Percentiles rank a stretch among this genome's conserved stretches.
Conservation (phyloP, 2,329 filamentous ascomycete genomes). For the Magnaporthiopsis rhizophila region DNA sequence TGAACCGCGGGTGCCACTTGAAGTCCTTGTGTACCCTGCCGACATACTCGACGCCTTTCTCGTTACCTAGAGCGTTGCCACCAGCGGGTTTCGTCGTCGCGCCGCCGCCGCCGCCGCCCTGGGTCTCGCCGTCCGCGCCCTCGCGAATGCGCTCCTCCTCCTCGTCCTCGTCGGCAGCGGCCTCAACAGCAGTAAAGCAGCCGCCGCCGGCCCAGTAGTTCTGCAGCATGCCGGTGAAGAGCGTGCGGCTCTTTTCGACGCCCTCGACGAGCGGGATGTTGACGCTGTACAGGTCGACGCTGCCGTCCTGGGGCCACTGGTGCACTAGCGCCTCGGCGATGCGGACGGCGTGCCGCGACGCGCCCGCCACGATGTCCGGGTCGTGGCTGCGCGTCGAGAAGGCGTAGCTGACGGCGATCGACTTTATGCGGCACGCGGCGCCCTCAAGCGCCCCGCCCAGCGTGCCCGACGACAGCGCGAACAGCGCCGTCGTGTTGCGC, state of each 20-base stretch:
- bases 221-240: slow-evolving; percentile 83
- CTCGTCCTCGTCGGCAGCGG: slow-evolving; percentile 55
- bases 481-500: slow-evolving; percentile 72
- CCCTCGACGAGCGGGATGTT: slow-evolving; percentile 81
- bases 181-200: slow-evolving; percentile 76
- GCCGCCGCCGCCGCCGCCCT: slow-evolving; percentile 9
- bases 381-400: slow-evolving; percentile 85
- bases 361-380: slow-evolving; percentile 68
- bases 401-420: slow-evolving; percentile 82
- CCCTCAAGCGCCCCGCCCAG: slow-evolving; percentile 71
- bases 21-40: slow-evolving; percentile 70
- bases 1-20: slow-evolving; percentile 86
- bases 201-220: slow-evolving; percentile 83
- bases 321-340: slow-evolving; percentile 71
- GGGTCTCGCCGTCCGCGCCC: slow-evolving; percentile 41
- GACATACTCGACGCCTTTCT: slow-evolving; percentile 18
- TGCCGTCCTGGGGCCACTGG: slow-evolving; percentile 60
- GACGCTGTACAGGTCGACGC: slow-evolving; percentile 78
- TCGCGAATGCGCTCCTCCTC: slow-evolving; percentile 64
- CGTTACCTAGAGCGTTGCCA: slow-evolving; percentile 19
- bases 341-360: slow-evolving; percentile 63
- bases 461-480: slow-evolving; percentile 70
- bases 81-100: slow-evolving; percentile 18
- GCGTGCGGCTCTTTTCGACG: slow-evolving; percentile 60
- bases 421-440: slow-evolving; percentile 58